Evolutionary conservation across 768 basidiomycete species (phyloP), one percentile per base, ranked within the genome.

Genomic region (Tylopilus sp.): DNA sequence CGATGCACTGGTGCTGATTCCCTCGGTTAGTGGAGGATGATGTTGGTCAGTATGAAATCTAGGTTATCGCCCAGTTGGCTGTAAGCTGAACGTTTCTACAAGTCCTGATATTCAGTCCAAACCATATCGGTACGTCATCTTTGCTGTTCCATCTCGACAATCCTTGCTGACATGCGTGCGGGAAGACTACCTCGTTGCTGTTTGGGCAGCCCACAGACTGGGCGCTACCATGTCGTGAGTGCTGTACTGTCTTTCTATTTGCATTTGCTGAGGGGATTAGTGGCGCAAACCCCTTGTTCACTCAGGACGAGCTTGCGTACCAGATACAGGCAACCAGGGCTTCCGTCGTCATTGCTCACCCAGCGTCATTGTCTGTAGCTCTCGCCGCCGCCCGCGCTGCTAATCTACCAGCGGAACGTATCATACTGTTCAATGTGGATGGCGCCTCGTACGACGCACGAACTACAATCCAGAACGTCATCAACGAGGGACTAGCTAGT

Each of bases 81-180:
- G 26, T 26, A 29, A 11, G 9, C 42, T 69, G 22, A 61, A 37
- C 31, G n/a, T 53, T 25, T 25, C 29, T 9, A 5, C 46, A 57
- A 87, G 86, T 85, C 9, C 72, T 85, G 51, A 62, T 86, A 37
- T 86, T 81, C 65, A 84, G 84, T 54, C 77, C 82, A 26, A 89
- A 89, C 63, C 83, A 86, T 59, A 63, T 86, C 37, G 85, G 84
- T 82, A 56, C 37, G 75, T 61, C 28, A 13, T 48, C 36, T 17
- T 17, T 17, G 10, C 6, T 29, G 2, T 36, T 13, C 51, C 19
- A 29, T 45, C 14, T 31, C 24, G 17, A 36, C 28, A 41, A 28
- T 21, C 41, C 6, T 19, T 21, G 34, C 30, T 25, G 45, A 40
- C 46, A 19, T 25, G 5, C 12, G 9, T 25, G 5, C 12, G 9